phyloP scores from a whole-genome alignment of 257 asterid species.

The Solanum raphanifolium region DNA sequence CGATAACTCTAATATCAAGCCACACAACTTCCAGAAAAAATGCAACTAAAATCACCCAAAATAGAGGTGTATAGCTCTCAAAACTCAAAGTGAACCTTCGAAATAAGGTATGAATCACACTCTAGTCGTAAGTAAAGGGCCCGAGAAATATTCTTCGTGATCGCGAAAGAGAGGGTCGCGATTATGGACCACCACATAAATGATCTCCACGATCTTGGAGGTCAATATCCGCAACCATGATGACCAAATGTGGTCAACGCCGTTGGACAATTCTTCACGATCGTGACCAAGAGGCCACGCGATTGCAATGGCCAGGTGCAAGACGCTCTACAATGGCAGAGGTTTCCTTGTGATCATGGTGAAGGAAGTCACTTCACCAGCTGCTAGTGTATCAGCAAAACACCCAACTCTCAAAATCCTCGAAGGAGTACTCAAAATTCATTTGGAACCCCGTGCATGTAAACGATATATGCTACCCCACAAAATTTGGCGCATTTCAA shows the following conservation, averaged over 20 bases:
- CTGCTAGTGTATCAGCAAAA: neutral
- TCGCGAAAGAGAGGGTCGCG: neutral
- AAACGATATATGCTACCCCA: neutral
- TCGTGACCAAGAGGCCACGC: neutral
- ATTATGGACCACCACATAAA: neutral
- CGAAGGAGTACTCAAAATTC: neutral
- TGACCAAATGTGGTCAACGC: neutral
- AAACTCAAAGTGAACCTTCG: neutral
- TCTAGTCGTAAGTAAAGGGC: neutral
- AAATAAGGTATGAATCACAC: neutral
- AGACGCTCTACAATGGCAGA: neutral
- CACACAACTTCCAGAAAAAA: neutral
- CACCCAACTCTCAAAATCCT: neutral
- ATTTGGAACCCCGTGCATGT: neutral
- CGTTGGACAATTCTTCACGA: neutral
- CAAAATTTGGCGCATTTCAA: neutral
- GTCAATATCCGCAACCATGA: neutral
- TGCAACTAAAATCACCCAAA: neutral
- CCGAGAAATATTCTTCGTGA: neutral
- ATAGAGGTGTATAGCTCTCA: neutral
- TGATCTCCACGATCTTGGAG: neutral
- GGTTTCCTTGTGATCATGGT: neutral
- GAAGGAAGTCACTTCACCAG: neutral
- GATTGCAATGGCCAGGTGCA: neutral
- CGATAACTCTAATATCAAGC: neutral